Evolutionary conservation across 2,329 filamentous ascomycete genomes (phyloP), one percentile per base, ranked within the genome.

Genomic region (Aureobasidium uvarum): DNA sequence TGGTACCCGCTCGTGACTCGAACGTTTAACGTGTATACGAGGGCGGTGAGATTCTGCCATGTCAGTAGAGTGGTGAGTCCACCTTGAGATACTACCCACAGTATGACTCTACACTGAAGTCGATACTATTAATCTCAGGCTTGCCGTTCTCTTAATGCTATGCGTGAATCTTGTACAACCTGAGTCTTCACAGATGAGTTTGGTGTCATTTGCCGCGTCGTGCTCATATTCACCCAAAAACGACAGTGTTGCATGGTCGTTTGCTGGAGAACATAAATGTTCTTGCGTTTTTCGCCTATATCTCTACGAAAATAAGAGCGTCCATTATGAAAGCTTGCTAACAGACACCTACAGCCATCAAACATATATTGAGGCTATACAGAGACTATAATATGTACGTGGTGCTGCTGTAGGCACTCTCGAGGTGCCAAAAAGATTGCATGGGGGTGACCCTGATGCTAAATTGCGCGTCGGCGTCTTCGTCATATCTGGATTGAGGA

Each of bases 11-110:
- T 25, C 25, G 10, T 3, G 36, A 38, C 36, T 10, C 36, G 36
- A 38, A 8, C 28, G 3, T 38, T 8, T 3, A 8, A 39, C 5
- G 38, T 39, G 38, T 39, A 39, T 16, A 20, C 43, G 18, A 23
- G 13, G 50, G 50, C 50, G 50, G 50, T 52, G 50, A 36, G 28
- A 52, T 52, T 36, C 50, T 52, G 50, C 31, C 50, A 33, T 2
- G 5, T 48, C 8, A 11, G 10, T 11, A 36, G 11, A 13, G 13
- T 36, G 33, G 10, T 36, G 10, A 13, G 11, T 36, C 10, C 6
- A 31, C 28, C 5, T 13, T 13, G 3, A 36, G 11, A 2, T 13
- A 36, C 10, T 36, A 10, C 11, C 10, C 33, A 36, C 33, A 36
- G 33, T 13, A 13, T 36, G 33, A 18, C 38, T 41, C 38, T 41